Evolutionary conservation across 1,139 yeast species (phyloP), one percentile per base, ranked within the genome.

Genomic region (Ogataea hybrid): DNA sequence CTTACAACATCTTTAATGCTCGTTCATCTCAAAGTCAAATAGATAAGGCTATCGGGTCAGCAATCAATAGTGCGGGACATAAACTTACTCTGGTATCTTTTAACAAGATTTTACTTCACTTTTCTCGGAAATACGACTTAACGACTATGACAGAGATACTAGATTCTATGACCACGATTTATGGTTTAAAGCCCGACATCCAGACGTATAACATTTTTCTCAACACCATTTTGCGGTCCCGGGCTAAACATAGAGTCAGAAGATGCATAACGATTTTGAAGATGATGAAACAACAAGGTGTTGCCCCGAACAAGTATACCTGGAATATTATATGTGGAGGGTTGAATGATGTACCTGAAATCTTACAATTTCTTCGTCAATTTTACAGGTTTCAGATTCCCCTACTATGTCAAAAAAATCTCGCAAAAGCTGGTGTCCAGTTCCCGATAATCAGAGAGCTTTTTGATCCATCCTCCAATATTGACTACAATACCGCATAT

Each of bases 271-370:
- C 41, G 14, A 17, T 32, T 14, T 14, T 49, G n/a, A 10, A 32
- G 5, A 20, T 6, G 8, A 49, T 51, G 51, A 16, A 42, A 11
- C 4, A 17, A 0, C 14, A 25, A 5, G 32, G 28, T 5, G 14
- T 43, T 8, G 23, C 11, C 10, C 54, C 53, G 1, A 53, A 52
- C 33, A 6, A 31, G n/a, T 11, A 47, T 25, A 51, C 55, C 5
- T 41, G 49, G 47, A 46, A 47, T 28, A 20, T 49, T 3, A 10
- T 51, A 2, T 35, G 42, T 14, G 27, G 43, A n/a, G 43, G 48
- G 2, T n/a, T 51, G 7, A 12, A 27, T 2, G 41, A 44, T 14
- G 15, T 15, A n/a, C 16, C 25, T 1, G 27, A 35, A 14, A 16
- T 30, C 4, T 21, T 47, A 10, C 14, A 29, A 2, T 11, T 44